phyloP scores from a whole-genome alignment of 345 rosid genomes.

The Turnera subulata region DNA sequence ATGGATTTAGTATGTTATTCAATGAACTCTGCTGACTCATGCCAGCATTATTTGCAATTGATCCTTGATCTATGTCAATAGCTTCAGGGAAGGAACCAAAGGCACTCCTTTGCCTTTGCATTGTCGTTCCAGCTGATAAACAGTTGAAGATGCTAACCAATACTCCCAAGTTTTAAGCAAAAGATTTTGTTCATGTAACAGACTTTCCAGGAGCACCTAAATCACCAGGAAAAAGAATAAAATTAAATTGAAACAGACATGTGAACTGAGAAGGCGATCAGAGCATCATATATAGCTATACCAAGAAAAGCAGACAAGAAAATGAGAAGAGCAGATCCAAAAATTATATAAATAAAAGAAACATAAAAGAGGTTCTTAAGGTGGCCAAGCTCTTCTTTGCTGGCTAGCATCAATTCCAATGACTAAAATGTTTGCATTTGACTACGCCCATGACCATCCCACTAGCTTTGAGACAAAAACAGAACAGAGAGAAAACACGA shows the following conservation, averaged over 20 bases:
- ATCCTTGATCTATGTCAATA: conserved; percentile 50
- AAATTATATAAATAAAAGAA: no score
- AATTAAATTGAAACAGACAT: conserved; percentile 16
- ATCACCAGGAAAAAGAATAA: conserved; percentile 13
- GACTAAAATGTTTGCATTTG: no score
- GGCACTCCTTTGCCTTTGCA: conserved; percentile 55
- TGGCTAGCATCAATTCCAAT: no score
- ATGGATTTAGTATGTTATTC: conserved; percentile 42
- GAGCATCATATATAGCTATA: no score
- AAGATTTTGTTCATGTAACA: conserved; percentile 9
- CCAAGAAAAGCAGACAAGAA: no score
- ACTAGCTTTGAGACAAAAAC: no score
- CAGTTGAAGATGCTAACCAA: conserved; percentile 12
- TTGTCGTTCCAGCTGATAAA: conserved; percentile 34
- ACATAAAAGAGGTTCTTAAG: no score
- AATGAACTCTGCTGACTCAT: conserved; percentile 38
- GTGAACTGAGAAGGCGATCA: no score
- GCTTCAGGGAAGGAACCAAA: conserved; percentile 51
- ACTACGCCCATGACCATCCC: no score
- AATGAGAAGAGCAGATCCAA: no score
- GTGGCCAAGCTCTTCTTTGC: no score
- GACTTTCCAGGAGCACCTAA: conserved; percentile 22
- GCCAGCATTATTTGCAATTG: conserved; percentile 28
- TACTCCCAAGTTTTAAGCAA: conserved; percentile 13
- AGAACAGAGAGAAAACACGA: no score